Evolutionary conservation across 2,329 filamentous ascomycete genomes (phyloP), one percentile per base, ranked within the genome.

Genomic region (Colletotrichum sp.): DNA sequence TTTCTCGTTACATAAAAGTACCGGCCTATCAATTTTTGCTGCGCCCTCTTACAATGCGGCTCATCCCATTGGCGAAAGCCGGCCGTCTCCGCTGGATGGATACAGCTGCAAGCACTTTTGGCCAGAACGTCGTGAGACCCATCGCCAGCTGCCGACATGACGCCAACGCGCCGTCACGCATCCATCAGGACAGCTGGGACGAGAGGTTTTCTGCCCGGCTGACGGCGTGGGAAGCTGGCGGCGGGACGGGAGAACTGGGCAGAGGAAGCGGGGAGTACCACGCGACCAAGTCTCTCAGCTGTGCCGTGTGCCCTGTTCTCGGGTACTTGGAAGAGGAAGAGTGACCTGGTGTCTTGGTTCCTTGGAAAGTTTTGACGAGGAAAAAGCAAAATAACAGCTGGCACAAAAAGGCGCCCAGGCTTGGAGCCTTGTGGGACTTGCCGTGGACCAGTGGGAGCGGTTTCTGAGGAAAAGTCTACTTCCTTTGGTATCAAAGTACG

Each of bases 151-250:
- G 69, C 69, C 69, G 26, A 59, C 69, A 75, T 75, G 72, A 75
- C 72, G 72, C 72, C 72, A 72, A 59, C 55, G 21, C 69, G 34
- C 55, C 72, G 63, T 75, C 69, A 75, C 36, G 72, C 24, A 21
- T 44, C 72, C 72, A 57, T 52, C 69, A 30, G 24, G 8, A 4
- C 44, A n/a, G 44, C 44, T 52, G 44, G n/a, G 44, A 52, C 44
- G 44, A 52, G 59, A n/a, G 5, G n/a, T 28, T 65, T 67, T 62
- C 49, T 36, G 49, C 69, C 55, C 52, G 49, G 26, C 49, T 55
- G 30, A 66, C 34, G 62, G 62, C 32, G 62, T 64, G 52, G 16
- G 32, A 26, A 30, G 36, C 66, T 69, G 66, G 18, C 59, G 32
- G 66, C 39, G 63, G 39, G 32, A 65, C 32, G 65, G 64, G 26